Conservation (phyloP, 2,329 filamentous ascomycete genomes). For the Talaromyces sp. region DNA sequence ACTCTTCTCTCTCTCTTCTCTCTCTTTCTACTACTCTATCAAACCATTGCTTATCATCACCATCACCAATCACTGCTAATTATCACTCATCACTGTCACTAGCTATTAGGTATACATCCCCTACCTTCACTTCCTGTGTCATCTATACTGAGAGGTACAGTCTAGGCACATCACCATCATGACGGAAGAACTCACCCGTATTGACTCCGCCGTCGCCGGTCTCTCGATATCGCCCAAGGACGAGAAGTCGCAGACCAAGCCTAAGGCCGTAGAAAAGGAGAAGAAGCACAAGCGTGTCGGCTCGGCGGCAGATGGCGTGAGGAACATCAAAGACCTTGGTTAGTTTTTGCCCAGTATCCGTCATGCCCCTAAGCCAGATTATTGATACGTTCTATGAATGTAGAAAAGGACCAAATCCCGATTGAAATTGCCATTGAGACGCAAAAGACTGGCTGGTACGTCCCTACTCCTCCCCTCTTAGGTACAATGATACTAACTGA, state of each 20-base stretch:
- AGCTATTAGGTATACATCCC: neutral
- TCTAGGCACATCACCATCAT: slow-evolving; percentile 38
- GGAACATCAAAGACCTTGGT: slow-evolving; percentile 85
- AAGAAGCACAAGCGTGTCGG: slow-evolving; percentile 68
- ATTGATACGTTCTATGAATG: slow-evolving; percentile 2
- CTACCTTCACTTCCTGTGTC: neutral
- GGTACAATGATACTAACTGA: too few species aligned
- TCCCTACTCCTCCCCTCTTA: slow-evolving; percentile 13
- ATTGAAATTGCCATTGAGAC: slow-evolving; percentile 76
- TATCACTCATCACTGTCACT: slow-evolving; percentile 4
- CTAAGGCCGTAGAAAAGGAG: slow-evolving; percentile 39
- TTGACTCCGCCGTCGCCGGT: slow-evolving; percentile 88
- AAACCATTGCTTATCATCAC: neutral
- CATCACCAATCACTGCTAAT: neutral
- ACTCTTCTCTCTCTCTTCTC: slow-evolving; percentile 7
- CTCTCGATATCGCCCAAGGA: slow-evolving; percentile 65
- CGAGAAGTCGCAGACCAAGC: slow-evolving; percentile 51
- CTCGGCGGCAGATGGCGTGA: slow-evolving; percentile 69
- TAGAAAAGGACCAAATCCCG: slow-evolving; percentile 71
- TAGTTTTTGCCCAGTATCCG: slow-evolving; percentile 37
- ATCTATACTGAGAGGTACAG: neutral
- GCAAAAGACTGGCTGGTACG: slow-evolving; percentile 84
- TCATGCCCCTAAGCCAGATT: neutral
- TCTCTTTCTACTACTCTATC: neutral
- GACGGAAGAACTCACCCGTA: slow-evolving; percentile 71